Evolutionary conservation across 2,329 filamentous ascomycete species (phyloP), one percentile per base, ranked within the genome.

Genomic region (Pseudopyricularia javanii): DNA sequence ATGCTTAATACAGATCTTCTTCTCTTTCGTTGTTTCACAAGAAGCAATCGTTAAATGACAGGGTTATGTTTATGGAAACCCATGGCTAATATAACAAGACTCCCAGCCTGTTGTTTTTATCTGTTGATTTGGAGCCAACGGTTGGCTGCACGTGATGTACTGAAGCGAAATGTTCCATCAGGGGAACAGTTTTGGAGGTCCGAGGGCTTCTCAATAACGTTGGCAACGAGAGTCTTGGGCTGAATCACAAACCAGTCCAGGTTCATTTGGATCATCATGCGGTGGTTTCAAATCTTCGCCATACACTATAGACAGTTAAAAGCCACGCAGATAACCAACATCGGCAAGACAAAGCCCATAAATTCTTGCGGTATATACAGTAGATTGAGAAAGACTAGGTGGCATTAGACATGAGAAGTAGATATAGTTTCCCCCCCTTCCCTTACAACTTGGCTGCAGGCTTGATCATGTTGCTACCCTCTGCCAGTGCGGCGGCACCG

Each of bases 401-500:
- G 40, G 40, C 40, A 45, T 45, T 26, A 22, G 22, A 26, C 40
- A 45, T 45, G 22, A 24, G 11, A 28, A 32, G 14, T 12, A 43
- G 24, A 49, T 15, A 11, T n/a, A 50, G 5, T 37, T 11, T 26
- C 20, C 22, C 20, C 20, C 6, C 3, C 2, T 45, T 48, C 30
- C 12, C 28, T 70, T 83, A 90, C 70, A 90, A 68, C 75, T 88
- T 90, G 51, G 85, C 73, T 63, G 15, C 9, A 7, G 35, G 9
- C 35, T 86, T 74, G 59, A 77, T 69, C 71, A 82, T 70, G 65
- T 80, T 78, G 68, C 80, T 80, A 57, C 86, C 86, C 63, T 76
- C 79, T 66, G 83, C 74, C 60, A 95, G 68, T 68, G 78, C 80
- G 56, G 74, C 75, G 54, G 88, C 82, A 40, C 91, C 93, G 64